Base-by-base conservation (phyloP, 2,329 filamentous ascomycete species). In the Pseudogymnoascus sp. region DNA sequence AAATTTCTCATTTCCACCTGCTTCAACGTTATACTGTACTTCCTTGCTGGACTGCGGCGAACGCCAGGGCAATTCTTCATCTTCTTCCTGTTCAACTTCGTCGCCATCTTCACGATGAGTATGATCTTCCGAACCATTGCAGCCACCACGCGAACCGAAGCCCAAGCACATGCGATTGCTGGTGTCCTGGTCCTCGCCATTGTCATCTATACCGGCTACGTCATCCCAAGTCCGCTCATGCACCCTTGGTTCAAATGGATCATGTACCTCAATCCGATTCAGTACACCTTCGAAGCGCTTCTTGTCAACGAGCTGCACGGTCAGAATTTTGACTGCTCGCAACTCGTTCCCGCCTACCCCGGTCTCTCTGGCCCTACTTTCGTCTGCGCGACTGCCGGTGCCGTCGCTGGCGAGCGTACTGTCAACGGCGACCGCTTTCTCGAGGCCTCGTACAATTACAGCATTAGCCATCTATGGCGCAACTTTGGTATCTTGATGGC, bases 41-140 rank as follows among this genome's bases (percentile, higher is more conserved):
- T 95, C 75, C 86, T 96, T 83, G 87, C 89, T 0, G 88, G 91
- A 65, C 78, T 96, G 38, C 83, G 88, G 62, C 82, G 89, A 59
- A 85, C 89, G 66, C 78, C 89, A 0, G 88, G 87, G 1, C 76
- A 86, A 0, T 96, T 93, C 79, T 96, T 95, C 80, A 89, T 91
- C 77, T 95, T 91, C 81, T 74, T 92, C 64, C 79, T 96, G 61
- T 82, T 92, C 71, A 88, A 85, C 2, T 90, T 92, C 75, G 72
- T 82, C 63, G 85, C 84, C 1, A 90, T 89, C 0, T 68, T 95
- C 69, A 81, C 83, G 67, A 93, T 93, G 90, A 91, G 87, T 60
- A 91, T 91, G 85, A 81, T 93, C 65, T 94, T 93, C 83, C 84
- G 90, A 61, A 88, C 85, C 12, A 89, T 94, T 65, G 90, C 82